Conservation (phyloP, 1,284 basidiomycete species). For the Rugosomyces carneus region DNA sequence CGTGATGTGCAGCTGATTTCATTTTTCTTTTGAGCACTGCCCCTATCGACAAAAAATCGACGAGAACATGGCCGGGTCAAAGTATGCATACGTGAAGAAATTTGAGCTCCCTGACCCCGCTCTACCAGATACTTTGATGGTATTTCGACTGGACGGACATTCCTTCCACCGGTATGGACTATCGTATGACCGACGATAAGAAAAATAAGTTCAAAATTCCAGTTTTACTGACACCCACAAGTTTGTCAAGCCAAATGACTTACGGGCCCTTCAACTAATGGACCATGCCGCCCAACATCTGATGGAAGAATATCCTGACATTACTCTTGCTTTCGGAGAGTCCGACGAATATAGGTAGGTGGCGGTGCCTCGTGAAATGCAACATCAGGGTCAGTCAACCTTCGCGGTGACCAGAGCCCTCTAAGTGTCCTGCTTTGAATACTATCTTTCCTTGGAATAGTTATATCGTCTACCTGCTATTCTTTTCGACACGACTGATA, state of each 20-base stretch:
- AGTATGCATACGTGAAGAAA: constrained; percentile 85
- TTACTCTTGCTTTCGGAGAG: constrained; percentile 89
- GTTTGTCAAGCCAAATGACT: constrained; percentile 92
- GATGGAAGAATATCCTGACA: constrained; percentile 79
- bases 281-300: constrained; percentile 82
- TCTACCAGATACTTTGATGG: constrained; percentile 79
- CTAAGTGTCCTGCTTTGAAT: too few relatives aligned
- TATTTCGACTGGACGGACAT: constrained; percentile 90
- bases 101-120: constrained; percentile 89
- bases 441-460: neutral
- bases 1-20: neutral
- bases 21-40: neutral
- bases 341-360: constrained; percentile 93
- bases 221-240: constrained; percentile 83
- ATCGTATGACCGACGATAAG: neutral
- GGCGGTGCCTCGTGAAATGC: neutral
- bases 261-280: constrained; percentile 85
- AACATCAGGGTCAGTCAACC: too few relatives aligned
- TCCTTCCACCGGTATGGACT: constrained; percentile 82
- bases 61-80: constrained; percentile 81
- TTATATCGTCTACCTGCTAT: neutral
- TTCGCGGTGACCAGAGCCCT: too few relatives aligned
- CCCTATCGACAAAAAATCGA: neutral
- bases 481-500: neutral
- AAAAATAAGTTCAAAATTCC: constrained; percentile 8